Evolutionary conservation across 805 yeast genomes (phyloP).

Genomic region (Grigorovia transvaalensis): DNA sequence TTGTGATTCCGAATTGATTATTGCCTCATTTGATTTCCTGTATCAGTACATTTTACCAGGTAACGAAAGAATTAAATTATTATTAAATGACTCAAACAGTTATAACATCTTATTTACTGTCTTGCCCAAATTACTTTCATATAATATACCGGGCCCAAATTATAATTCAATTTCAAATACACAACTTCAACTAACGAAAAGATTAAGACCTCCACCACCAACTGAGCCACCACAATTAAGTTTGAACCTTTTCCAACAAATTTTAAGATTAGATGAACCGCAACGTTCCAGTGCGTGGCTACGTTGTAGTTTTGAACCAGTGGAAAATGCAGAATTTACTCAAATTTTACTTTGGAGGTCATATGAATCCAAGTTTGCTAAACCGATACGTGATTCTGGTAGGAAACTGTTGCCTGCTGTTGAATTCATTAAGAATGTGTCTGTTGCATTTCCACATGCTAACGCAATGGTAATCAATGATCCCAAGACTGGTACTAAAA

Average conservation of each 20-base stretch:
- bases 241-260: slow-evolving; percentile 43
- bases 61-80: slow-evolving; percentile 41
- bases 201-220: slow-evolving; percentile 59
- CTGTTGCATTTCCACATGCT: slow-evolving; percentile 76
- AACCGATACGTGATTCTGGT: slow-evolving; percentile 40
- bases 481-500: slow-evolving; percentile 53
- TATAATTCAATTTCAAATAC: slow-evolving; percentile 20
- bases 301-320: slow-evolving; percentile 80
- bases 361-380: slow-evolving; percentile 78
- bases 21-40: slow-evolving; percentile 70
- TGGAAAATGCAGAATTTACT: slow-evolving; percentile 72
- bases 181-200: slow-evolving; percentile 35
- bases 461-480: slow-evolving; percentile 84
- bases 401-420: slow-evolving; percentile 80
- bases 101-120: slow-evolving; percentile 44
- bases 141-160: slow-evolving; percentile 33
- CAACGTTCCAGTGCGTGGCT: slow-evolving; percentile 90
- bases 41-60: slow-evolving; percentile 70
- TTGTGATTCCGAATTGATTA: slow-evolving; percentile 53
- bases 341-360: slow-evolving; percentile 95
- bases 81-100: slow-evolving; percentile 39
- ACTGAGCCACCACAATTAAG: slow-evolving; percentile 52
- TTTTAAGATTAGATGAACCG: slow-evolving; percentile 69
- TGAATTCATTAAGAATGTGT: slow-evolving; percentile 90
- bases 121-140: slow-evolving; percentile 52